A percentile compares a stretch with the other conserved stretches of the same genome.
These are phyloP conservation scores for Chenopodium suecicum DNA, from an alignment of 148 eudicot species.

Conservation along the genomic window DNA sequence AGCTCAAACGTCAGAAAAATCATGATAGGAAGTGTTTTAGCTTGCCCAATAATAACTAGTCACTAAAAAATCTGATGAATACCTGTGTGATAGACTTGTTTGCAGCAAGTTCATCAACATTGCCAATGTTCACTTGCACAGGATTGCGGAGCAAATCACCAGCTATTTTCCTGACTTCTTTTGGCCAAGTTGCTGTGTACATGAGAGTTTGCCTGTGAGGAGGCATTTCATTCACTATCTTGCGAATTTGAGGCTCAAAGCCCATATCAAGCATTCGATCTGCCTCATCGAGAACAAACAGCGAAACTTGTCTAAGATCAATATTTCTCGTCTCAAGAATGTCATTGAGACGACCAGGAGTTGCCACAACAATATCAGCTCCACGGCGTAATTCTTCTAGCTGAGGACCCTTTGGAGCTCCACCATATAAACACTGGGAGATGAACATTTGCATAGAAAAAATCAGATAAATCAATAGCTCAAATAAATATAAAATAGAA, in stretches of 20 bases:
- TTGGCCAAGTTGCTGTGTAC: slow-evolving; percentile 99
- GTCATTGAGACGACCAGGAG: slow-evolving; percentile 99
- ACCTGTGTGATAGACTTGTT: slow-evolving; percentile 99
- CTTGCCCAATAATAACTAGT: neutral
- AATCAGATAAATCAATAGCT: neutral
- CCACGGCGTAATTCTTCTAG: slow-evolving; percentile 85
- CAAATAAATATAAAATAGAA: neutral
- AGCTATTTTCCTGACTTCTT: slow-evolving; percentile 89
- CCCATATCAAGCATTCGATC: slow-evolving; percentile 99
- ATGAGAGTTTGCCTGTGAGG: slow-evolving; percentile 92
- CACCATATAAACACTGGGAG: slow-evolving; percentile 90
- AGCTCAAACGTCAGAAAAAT: neutral
- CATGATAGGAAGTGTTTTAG: neutral
- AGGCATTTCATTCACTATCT: slow-evolving; percentile 96
- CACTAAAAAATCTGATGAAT: neutral
- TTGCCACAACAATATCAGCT: slow-evolving; percentile 92
- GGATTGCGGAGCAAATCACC: slow-evolving; percentile 85
- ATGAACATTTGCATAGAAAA: slow-evolving; percentile 11
- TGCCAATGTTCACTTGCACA: slow-evolving; percentile 95
- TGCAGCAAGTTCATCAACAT: slow-evolving; percentile 86
- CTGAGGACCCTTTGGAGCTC: slow-evolving; percentile 87
- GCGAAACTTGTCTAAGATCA: slow-evolving; percentile 82
- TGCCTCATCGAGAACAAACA: slow-evolving; percentile 96
- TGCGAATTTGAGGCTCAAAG: slow-evolving; percentile 97
- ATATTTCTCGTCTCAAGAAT: slow-evolving; percentile 84